Evolutionary conservation across 2,329 filamentous ascomycete species (phyloP), one percentile per base, ranked within the genome.

Genomic region (Colletotrichum aenigma): DNA sequence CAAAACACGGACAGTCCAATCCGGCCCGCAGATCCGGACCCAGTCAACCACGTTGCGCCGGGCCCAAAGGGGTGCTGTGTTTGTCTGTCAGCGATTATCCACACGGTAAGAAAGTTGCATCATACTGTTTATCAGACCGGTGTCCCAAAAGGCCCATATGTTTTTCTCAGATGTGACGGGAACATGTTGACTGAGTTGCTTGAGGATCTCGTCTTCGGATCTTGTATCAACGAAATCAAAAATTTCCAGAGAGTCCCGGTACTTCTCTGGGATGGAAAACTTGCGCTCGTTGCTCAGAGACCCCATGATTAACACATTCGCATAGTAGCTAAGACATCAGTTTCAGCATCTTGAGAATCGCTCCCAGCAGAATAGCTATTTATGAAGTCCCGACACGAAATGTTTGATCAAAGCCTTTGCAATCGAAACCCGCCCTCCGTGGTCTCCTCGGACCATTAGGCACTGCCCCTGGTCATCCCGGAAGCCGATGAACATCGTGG

Each of bases 101-200:
- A 34, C 13, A 28, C 26, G 60, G 21, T 9, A 79, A 78, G 38
- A n/a, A 43, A n/a, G 16, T 43, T n/a, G 16, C 16, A 43, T 43
- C 38, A 79, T 68, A 82, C 84, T 85, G 7, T 79, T 76, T 18
- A 70, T 36, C 32, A 83, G 80, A 4, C 86, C 85, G 3, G 81
- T 70, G 75, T 87, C 79, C 86, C 86, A 87, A 77, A 83, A 87
- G 6, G 85, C 84, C 86, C 86, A 87, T 3, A 87, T 79, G 65
- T 87, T 87, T 79, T 83, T 86, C 55, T 86, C 83, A 1, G 84
- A 84, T 13, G 77, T 81, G 28, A 85, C 78, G 1, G 82, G 81
- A 6, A 81, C 79, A 36, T 79, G 77, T 3, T 71, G 73, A 32
- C 81, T 81, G 16, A 86, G 79, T 75, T 76, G 78, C 28, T 74